Conservation (phyloP, 1,139 yeast species). For the Zygoascus hellenicus region DNA sequence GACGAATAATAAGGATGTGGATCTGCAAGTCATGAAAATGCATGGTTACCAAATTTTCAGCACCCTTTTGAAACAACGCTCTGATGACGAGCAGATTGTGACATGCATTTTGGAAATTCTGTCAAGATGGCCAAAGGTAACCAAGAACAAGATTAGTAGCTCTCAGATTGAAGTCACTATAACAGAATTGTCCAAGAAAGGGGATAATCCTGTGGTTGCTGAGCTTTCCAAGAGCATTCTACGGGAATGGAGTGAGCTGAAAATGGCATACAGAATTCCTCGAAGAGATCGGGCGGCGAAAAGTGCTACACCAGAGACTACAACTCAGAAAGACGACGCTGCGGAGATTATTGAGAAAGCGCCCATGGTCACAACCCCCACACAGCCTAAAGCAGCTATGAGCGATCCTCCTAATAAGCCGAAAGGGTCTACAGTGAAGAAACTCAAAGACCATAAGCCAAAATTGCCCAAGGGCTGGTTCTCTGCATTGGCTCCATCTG, state of each 20-base stretch:
- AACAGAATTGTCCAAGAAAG: constrained; percentile 37
- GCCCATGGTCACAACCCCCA: constrained; percentile 6
- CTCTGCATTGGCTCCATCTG: constrained; percentile 29
- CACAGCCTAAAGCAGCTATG: constrained; percentile 4
- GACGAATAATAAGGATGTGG: constrained; percentile 51
- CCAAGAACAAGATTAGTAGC: constrained; percentile 74
- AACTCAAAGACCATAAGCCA: constrained; percentile 1
- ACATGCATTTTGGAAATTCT: constrained; percentile 51
- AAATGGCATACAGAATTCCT: constrained; percentile 82
- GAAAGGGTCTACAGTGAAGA: constrained; percentile 3
- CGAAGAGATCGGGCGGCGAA: constrained; percentile 32
- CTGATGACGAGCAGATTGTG: constrained; percentile 35
- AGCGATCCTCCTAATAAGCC: constrained; percentile 5
- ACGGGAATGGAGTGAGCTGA: constrained; percentile 65
- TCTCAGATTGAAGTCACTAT: constrained; percentile 70
- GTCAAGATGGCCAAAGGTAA: constrained; percentile 70
- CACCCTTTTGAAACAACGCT: constrained; percentile 45
- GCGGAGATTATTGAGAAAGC: constrained; percentile 6
- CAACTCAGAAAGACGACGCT: constrained; percentile 2
- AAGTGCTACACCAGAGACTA: constrained; percentile 5
- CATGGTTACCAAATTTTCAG: constrained; percentile 86
- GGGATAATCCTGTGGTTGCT: constrained; percentile 26
- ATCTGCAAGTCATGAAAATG: constrained; percentile 58
- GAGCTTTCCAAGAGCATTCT: constrained; percentile 45
- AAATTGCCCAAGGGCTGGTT: constrained; percentile 38